A percentile compares a stretch with the other conserved stretches of the same genome.
Conservation (phyloP, 192 early-diverging fungal genomes). For the Dimargaris verticillata region DNA sequence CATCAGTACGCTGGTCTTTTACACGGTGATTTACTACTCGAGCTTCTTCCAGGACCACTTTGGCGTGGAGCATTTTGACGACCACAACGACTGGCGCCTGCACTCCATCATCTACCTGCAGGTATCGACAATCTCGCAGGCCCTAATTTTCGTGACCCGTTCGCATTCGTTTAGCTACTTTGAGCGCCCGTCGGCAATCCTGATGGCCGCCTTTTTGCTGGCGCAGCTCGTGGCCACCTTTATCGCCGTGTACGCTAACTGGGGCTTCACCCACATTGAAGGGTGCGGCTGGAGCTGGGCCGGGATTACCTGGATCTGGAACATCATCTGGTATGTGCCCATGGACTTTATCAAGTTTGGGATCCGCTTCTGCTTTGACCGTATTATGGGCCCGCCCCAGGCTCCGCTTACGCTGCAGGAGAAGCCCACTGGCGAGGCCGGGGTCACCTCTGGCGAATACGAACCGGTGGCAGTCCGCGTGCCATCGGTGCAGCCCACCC, state of each 20-base stretch:
- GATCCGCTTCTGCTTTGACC: slow-evolving; percentile 42
- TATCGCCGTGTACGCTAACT: slow-evolving; percentile 71
- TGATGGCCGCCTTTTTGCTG: slow-evolving; percentile 45
- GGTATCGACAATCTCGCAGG: slow-evolving; percentile 63
- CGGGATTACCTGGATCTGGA: slow-evolving; percentile 60
- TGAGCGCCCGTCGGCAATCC: slow-evolving; percentile 53
- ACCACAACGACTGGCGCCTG: slow-evolving; percentile 39
- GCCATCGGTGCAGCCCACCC: slow-evolving; percentile 32
- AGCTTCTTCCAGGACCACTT: slow-evolving; percentile 50
- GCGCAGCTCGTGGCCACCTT: slow-evolving; percentile 60
- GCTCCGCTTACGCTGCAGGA: slow-evolving; percentile 12
- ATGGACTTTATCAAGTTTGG: slow-evolving; percentile 65
- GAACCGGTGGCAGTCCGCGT: slow-evolving; percentile 26
- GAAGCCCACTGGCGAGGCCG: neutral
- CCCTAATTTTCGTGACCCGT: slow-evolving; percentile 61
- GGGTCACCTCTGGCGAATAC: neutral
- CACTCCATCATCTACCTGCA: slow-evolving; percentile 70
- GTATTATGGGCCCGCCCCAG: slow-evolving; percentile 19
- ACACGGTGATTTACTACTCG: slow-evolving; percentile 40
- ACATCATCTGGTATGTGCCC: slow-evolving; percentile 62
- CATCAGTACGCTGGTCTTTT: slow-evolving; percentile 60
- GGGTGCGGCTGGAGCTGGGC: slow-evolving; percentile 63
- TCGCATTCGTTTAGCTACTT: slow-evolving; percentile 57
- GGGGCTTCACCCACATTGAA: slow-evolving; percentile 55
- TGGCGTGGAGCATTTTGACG: slow-evolving; percentile 26